Evolutionary conservation across 768 basidiomycete species (phyloP), one percentile per base, ranked within the genome.

Genomic region (Pleurotus eryngii): DNA sequence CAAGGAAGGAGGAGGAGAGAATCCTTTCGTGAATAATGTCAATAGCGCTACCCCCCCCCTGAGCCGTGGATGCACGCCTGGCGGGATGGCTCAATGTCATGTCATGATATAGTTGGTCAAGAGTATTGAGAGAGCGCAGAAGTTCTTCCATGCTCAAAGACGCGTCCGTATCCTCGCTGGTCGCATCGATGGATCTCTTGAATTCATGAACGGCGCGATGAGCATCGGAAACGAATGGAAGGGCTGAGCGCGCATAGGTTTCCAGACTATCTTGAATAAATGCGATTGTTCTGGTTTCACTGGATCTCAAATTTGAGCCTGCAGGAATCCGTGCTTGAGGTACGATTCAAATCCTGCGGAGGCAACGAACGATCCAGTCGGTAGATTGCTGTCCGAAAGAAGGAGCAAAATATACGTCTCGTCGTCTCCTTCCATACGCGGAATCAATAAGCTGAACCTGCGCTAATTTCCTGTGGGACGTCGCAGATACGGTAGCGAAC

Each of bases 291-390:
- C 20, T 54, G 5, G n/a, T 42, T 14, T 54, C 51, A n/a, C 51
- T 22, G 22, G n/a, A 39, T 24, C 72, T 51, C 54, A 67, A 58
- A 63, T 71, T 61, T 51, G 67, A 48, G 61, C 61, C 57, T 4
- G 60, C 50, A 14, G 76, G 60, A 65, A 90, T 0, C 94, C 97
- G 68, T 99, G 97, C 24, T 89, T 87, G 40, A 84, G 73, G 67
- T 85, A 95, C 4, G 94, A 93, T 66, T 99, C 96, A 59, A 98
- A 81, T 1, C 96, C 96, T 2, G 92, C 83, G 1, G 95, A 97
- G 0, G 95, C 92, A 58, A 98, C 92, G 70, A 99, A 99, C 1
- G 96, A 89, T 37, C 97, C 97, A 0, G 96, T 98, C 2, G 97
- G 97, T 3, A 99, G 85, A 70, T 96, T 98, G 60, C 92, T 90